Evolutionary conservation across 2,329 filamentous ascomycete genomes (phyloP), one percentile per base, ranked within the genome.

Genomic region (Nemania sp.): DNA sequence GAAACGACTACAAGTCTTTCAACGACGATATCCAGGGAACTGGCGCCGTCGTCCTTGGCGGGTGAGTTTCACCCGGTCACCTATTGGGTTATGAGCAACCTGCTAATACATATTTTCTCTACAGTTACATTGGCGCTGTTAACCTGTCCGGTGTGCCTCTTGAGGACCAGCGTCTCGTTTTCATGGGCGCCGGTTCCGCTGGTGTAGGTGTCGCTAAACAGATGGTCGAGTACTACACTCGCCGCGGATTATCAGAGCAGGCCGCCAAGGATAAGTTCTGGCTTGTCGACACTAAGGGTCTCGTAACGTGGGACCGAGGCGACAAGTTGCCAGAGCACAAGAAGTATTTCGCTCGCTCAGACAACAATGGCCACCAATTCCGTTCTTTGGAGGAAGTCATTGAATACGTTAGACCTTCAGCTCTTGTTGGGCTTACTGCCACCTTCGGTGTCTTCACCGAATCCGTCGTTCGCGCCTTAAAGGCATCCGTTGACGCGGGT

Each of bases 1-100:
- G 90, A 64, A 80, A 92, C 70, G 83, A 80, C 61, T 93, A 96
- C 80, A 92, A 90, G 73, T 95, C 90, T 81, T 99, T 99, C 84
- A 97, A 97, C 73, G 94, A 97, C 69, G 93, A 99, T 70, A 94
- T 99, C 69, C 93, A 97, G 78, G 93, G 93, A 62, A 97, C 94
- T 64, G 94, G 94, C 65, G 91, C 93, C 60, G 94, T 99, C 67
- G 91, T 97, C 58, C 82, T 97, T 50, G 93, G 83, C 60, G 93
- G 93, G 79, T 84, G 73, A 71, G 79, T 70, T 28, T 40, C 51
- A 50, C n/a, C 1, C 14, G 6, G 15, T 19, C 22, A 19, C 26
- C 14, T 42, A 12, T 14, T 7, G n/a, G 3, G 15, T 12, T 15
- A 31, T 15, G 30, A 5, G 30, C 7, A 23, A 33, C 39, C 43